phyloP scores from a whole-genome alignment of 352 stramenopile species.

The Globisporangium takayamanum region DNA sequence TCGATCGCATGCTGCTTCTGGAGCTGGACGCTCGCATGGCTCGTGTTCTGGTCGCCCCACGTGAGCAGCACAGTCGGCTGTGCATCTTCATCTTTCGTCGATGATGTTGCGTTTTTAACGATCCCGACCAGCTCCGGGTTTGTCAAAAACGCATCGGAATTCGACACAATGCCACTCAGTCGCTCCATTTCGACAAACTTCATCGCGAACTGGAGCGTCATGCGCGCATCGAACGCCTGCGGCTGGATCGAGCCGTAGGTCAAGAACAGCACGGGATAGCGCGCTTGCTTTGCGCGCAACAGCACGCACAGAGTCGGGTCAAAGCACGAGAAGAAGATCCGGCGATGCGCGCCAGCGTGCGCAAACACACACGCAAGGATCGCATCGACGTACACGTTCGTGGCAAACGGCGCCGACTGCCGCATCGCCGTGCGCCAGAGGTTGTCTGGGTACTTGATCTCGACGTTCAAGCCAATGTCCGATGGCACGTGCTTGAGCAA shows the following conservation, averaged over 20 bases:
- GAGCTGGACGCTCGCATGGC: slow-evolving; percentile 52
- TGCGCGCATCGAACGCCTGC: slow-evolving; percentile 36
- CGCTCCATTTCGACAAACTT: slow-evolving; percentile 59
- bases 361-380: slow-evolving; percentile 73
- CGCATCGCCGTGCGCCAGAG: slow-evolving; percentile 35
- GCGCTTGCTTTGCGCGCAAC: slow-evolving; percentile 62
- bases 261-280: slow-evolving; percentile 71
- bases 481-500: slow-evolving; percentile 67
- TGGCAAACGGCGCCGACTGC: slow-evolving; percentile 43
- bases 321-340: slow-evolving; percentile 84
- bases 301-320: slow-evolving; percentile 60
- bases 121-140: slow-evolving; percentile 39
- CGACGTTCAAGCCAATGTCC: slow-evolving; percentile 69
- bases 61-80: slow-evolving; percentile 36
- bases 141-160: slow-evolving; percentile 61
- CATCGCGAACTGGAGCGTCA: slow-evolving; percentile 60
- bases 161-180: slow-evolving; percentile 65
- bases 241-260: slow-evolving; percentile 54
- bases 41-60: slow-evolving; percentile 81
- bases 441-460: slow-evolving; percentile 78
- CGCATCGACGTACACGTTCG: slow-evolving; percentile 68
- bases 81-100: slow-evolving; percentile 1
- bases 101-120: slow-evolving; percentile 24
- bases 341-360: slow-evolving; percentile 36
- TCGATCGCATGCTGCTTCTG: slow-evolving; percentile 69